Evolutionary conservation across 257 asterid species (phyloP).

Genomic region (Haberlea rhodopensis): DNA sequence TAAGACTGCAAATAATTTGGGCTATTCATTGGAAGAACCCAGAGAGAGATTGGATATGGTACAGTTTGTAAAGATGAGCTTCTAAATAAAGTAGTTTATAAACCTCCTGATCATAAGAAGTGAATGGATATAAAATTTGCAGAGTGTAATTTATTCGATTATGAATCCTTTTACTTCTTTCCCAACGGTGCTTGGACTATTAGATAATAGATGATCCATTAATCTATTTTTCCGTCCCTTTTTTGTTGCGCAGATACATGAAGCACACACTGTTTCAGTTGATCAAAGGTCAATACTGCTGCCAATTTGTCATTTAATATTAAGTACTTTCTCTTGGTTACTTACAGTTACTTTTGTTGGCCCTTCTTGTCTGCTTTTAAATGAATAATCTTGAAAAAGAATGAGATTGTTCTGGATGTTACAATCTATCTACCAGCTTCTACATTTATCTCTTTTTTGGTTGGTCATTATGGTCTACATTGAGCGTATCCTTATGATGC

Average conservation of each 20-base stretch:
- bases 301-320: slow-evolving; percentile 1
- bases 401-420: slow-evolving; percentile 10
- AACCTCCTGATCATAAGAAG: slow-evolving; percentile 13
- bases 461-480: not conserved
- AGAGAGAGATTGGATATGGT: slow-evolving; percentile 25
- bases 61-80: slow-evolving; percentile 32
- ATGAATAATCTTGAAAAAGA: slow-evolving; percentile 17
- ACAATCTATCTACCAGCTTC: not conserved
- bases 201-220: slow-evolving; percentile 14
- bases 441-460: slow-evolving; percentile 10
- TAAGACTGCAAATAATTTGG: slow-evolving; percentile 22
- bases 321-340: slow-evolving; percentile 4
- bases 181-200: not conserved
- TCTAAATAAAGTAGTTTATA: slow-evolving; percentile 12
- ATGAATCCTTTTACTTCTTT: slow-evolving; percentile 6
- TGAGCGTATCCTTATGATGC: too few relatives aligned
- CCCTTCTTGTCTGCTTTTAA: slow-evolving; percentile 14
- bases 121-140: slow-evolving; percentile 13
- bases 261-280: slow-evolving; percentile 23
- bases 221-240: slow-evolving; percentile 6
- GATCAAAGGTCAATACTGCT: slow-evolving; percentile 34
- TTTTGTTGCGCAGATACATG: slow-evolving; percentile 32
- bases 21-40: slow-evolving; percentile 23
- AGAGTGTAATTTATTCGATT: not conserved
- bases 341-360: slow-evolving; percentile 2